These are phyloP conservation scores for Pugionium cornutum DNA, from an alignment of 345 rosid species.

Conservation along the genomic window DNA sequence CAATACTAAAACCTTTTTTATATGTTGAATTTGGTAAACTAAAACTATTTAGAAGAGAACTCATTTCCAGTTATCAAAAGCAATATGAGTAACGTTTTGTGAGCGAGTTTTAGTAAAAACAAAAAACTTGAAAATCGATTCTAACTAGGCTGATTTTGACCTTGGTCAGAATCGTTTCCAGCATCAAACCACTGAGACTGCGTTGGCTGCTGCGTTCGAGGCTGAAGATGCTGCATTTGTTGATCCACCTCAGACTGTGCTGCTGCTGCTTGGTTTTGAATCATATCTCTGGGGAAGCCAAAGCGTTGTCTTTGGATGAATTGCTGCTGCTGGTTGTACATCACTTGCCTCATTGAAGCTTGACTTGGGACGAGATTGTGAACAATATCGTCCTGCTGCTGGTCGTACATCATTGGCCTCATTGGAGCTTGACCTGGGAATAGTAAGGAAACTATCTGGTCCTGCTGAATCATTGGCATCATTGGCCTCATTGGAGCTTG, in stretches of 20 bases:
- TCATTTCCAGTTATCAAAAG: not conserved
- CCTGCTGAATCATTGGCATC: not conserved
- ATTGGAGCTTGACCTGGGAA: not conserved
- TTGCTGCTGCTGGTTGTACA: not conserved
- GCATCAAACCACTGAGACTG: not conserved
- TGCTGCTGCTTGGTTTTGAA: not conserved
- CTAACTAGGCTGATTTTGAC: not conserved
- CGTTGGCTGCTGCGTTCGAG: not conserved
- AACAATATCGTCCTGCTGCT: not conserved
- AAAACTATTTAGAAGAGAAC: slow-evolving; percentile 14
- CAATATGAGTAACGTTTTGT: not conserved
- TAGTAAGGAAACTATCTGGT: not conserved
- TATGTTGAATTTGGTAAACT: not conserved
- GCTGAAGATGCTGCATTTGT: not conserved
- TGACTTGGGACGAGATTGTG: not conserved
- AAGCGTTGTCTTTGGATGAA: not conserved
- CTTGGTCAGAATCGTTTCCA: slow-evolving; percentile 3
- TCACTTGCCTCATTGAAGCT: not conserved
- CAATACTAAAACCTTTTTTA: too few relatives aligned
- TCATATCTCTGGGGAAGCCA: not conserved
- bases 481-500: not conserved
- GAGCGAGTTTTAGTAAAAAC: not conserved
- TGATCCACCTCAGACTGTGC: not conserved
- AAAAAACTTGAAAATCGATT: not conserved
- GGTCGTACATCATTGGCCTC: not conserved